These are phyloP conservation scores for Aquanectria penicillioides DNA, from an alignment of 2,329 filamentous ascomycete species.

Conservation along the genomic window DNA sequence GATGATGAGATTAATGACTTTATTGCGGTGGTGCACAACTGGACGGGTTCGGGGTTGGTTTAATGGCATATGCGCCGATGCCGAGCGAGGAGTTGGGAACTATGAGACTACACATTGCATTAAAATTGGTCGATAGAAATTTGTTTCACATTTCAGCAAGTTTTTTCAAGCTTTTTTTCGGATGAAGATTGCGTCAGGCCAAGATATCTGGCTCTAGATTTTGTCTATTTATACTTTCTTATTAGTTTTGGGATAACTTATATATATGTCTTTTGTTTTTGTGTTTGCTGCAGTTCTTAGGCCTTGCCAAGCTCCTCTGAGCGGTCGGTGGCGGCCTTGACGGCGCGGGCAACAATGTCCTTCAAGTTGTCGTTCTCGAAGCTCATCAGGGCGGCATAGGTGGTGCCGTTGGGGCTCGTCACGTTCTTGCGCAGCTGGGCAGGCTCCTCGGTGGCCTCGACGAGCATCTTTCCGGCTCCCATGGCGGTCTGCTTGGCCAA, in stretches of 20 bases:
- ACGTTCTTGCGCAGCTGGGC: conserved; percentile 61
- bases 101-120: too few species aligned
- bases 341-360: conserved; percentile 56
- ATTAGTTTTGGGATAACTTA: background rate
- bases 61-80: too few species aligned
- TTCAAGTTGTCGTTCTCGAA: conserved; percentile 57
- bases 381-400: conserved; percentile 58
- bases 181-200: too few species aligned
- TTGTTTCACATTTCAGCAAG: too few species aligned
- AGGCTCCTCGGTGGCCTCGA: conserved; percentile 56
- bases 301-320: conserved; percentile 56
- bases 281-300: too few species aligned
- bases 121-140: too few species aligned
- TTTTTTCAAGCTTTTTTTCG: too few species aligned
- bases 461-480: conserved; percentile 62
- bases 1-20: conserved; percentile 52
- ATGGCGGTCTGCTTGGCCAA: conserved; percentile 61
- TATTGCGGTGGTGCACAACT: conserved; percentile 31
- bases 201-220: too few species aligned
- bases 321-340: conserved; percentile 56
- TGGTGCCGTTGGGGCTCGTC: conserved; percentile 63
- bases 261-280: conserved; percentile 10
- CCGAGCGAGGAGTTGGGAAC: background rate
- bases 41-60: too few species aligned
- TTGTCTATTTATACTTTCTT: background rate